phyloP scores from a whole-genome alignment of 441 rosid genomes.

The Gossypium davidsonii region DNA sequence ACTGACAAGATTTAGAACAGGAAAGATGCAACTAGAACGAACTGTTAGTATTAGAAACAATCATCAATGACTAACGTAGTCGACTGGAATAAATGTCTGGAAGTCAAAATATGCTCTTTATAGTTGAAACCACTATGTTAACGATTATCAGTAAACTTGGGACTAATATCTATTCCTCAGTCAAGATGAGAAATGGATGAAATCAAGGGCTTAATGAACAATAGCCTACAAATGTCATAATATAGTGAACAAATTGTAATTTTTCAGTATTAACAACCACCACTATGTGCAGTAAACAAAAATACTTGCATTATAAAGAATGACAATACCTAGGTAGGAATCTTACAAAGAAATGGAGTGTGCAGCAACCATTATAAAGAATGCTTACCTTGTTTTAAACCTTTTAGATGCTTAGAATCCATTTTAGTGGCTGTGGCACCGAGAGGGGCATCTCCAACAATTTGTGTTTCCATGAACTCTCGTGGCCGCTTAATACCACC shows the following conservation, averaged over 20 bases:
- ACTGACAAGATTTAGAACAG: background rate
- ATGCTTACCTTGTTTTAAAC: background rate
- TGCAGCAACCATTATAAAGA: background rate
- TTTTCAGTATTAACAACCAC: background rate
- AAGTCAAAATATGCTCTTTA: background rate
- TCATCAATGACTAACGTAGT: background rate
- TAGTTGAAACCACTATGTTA: background rate
- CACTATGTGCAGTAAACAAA: background rate
- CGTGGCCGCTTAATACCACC: background rate
- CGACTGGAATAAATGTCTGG: background rate
- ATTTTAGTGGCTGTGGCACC: background rate
- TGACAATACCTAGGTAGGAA: background rate
- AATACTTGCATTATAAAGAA: background rate
- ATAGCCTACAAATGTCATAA: background rate
- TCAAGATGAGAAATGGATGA: background rate
- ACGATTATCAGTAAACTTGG: background rate
- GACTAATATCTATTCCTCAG: background rate
- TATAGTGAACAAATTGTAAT: background rate
- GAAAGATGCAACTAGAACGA: background rate
- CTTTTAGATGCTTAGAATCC: background rate
- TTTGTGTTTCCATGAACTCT: background rate
- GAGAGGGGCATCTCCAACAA: background rate
- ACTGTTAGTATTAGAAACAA: background rate
- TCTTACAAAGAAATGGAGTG: background rate
- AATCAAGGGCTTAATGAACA: background rate